These are phyloP conservation scores for Mycena maculata DNA, from an alignment of 768 basidiomycete species.

Conservation along the genomic window DNA sequence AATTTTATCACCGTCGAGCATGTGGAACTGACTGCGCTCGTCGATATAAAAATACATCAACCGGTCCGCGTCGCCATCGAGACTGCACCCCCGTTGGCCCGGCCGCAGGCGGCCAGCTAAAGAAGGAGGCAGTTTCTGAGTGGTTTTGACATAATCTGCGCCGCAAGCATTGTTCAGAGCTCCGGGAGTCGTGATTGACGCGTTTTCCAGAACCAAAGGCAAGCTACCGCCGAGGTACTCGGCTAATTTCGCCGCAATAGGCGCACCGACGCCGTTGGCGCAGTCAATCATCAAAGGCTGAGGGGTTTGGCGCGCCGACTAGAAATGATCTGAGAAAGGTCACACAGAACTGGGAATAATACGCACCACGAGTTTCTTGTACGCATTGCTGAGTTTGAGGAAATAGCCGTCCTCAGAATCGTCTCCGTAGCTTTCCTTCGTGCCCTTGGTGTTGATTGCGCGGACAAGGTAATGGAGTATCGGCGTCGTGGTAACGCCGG, in stretches of 20 bases:
- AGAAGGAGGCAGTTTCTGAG: conserved; percentile 86
- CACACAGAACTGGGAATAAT: conserved; percentile 6
- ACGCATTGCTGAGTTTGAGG: conserved; percentile 82
- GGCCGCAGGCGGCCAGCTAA: conserved; percentile 70
- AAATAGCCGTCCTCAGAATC: conserved; percentile 88
- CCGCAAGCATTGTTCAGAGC: conserved; percentile 90
- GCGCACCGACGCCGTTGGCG: conserved; percentile 96
- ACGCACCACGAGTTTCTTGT: conserved; percentile 88
- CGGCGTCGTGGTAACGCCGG: conserved; percentile 92
- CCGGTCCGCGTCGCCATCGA: conserved; percentile 98
- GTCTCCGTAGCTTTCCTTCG: conserved; percentile 81
- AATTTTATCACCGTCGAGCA: conserved; percentile 99
- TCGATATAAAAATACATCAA: conserved; percentile 96
- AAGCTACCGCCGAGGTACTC: conserved; percentile 71
- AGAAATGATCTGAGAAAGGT: conserved; percentile 18
- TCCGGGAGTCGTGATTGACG: conserved; percentile 69
- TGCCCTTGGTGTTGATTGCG: conserved; percentile 88
- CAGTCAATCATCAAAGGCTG: conserved; percentile 88
- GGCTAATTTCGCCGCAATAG: conserved; percentile 71
- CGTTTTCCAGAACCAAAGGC: conserved; percentile 76
- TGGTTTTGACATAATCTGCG: conserved; percentile 97
- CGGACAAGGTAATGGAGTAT: conserved; percentile 95
- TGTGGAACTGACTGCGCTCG: conserved; percentile 79
- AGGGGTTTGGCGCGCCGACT: conserved; percentile 70
- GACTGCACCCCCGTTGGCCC: conserved; percentile 88